Evolutionary conservation across 495 filamentous ascomycete species (phyloP).

Genomic region (Sphaerosporella brunnea): DNA sequence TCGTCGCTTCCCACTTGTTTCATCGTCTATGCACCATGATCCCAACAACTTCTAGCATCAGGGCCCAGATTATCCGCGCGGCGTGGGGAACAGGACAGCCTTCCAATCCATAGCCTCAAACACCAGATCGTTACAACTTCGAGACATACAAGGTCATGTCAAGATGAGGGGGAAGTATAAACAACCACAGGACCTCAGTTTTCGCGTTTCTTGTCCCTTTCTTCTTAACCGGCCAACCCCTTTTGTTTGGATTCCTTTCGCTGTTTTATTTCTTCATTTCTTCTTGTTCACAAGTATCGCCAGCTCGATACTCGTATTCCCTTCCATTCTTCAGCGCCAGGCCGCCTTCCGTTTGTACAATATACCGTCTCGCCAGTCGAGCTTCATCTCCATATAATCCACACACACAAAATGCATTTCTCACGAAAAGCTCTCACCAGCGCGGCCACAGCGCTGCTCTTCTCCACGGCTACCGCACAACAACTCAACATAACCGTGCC

Average conservation of each 20-base stretch:
- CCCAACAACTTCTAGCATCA: too few species aligned
- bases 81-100: too few species aligned
- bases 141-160: not conserved
- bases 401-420: not conserved
- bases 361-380: conserved; percentile 3
- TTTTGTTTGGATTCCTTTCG: not conserved
- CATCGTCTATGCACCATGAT: too few species aligned
- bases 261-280: not conserved
- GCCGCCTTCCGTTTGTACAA: too few species aligned
- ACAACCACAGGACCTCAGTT: not conserved
- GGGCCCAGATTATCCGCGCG: too few species aligned
- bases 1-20: too few species aligned
- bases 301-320: not conserved
- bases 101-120: not conserved
- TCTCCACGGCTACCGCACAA: not conserved
- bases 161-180: not conserved
- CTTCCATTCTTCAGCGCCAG: too few species aligned
- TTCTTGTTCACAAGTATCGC: not conserved
- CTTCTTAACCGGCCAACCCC: not conserved
- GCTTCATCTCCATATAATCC: not conserved
- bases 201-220: conserved; percentile 1
- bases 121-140: not conserved
- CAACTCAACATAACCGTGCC: not conserved
- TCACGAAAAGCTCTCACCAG: not conserved
- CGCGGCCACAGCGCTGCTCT: not conserved